These are phyloP conservation scores for Boletus reticuloceps DNA, from an alignment of 768 basidiomycete genomes.

Conservation along the genomic window DNA sequence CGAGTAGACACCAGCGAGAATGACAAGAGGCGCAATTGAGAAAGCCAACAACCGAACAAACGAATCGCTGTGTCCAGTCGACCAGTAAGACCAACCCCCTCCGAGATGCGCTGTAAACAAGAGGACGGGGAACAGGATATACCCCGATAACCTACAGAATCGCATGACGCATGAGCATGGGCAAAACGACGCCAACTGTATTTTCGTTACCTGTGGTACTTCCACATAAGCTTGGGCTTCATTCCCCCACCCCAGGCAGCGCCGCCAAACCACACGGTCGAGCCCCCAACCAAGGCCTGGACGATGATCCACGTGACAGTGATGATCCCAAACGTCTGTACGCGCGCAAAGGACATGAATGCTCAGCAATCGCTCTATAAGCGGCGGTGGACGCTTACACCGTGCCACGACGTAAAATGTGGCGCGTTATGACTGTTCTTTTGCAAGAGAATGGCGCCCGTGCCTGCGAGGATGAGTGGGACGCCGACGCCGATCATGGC, in stretches of 20 bases:
- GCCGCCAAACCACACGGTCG: slow-evolving; percentile 77
- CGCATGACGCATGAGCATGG: too few species aligned
- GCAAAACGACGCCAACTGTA: too few species aligned
- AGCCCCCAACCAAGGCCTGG: slow-evolving; percentile 63
- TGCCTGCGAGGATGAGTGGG: slow-evolving; percentile 58
- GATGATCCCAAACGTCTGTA: slow-evolving; percentile 62
- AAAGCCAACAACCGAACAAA: slow-evolving; percentile 49
- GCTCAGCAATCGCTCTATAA: not conserved
- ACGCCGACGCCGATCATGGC: slow-evolving; percentile 55
- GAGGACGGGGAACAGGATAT: slow-evolving; percentile 59
- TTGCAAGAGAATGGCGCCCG: slow-evolving; percentile 58
- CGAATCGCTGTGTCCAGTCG: slow-evolving; percentile 33
- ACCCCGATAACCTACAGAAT: slow-evolving; percentile 61
- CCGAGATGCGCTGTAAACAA: slow-evolving; percentile 66
- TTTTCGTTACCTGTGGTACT: slow-evolving; percentile 65
- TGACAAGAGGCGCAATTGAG: slow-evolving; percentile 50
- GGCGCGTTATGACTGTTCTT: slow-evolving; percentile 48
- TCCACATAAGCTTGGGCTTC: slow-evolving; percentile 76
- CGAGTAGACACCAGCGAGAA: slow-evolving; percentile 41
- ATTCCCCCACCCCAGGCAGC: slow-evolving; percentile 65
- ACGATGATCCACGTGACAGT: slow-evolving; percentile 58
- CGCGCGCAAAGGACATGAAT: not conserved
- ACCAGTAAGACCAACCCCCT: slow-evolving; percentile 69
- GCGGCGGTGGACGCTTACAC: slow-evolving; percentile 39
- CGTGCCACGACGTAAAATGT: slow-evolving; percentile 78